Evolutionary conservation across 345 rosid species (phyloP).

Genomic region (Gynandropsis gynandra): DNA sequence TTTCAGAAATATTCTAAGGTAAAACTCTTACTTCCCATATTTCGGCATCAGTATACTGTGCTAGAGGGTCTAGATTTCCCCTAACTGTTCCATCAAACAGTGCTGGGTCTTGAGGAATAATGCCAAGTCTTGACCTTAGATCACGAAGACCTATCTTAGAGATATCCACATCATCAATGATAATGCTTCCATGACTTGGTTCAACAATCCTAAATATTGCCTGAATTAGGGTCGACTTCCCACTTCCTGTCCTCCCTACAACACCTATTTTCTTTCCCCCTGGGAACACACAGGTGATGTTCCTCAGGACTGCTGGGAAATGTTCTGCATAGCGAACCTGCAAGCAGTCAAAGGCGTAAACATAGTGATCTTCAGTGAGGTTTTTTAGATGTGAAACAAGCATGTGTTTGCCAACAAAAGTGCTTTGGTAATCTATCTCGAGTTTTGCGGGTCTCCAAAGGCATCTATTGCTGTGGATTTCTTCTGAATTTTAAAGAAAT

Average conservation of each 20-base stretch:
- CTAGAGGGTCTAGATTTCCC: slow-evolving; percentile 75
- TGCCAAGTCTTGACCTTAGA: slow-evolving; percentile 77
- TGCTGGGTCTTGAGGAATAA: slow-evolving; percentile 95
- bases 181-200: slow-evolving; percentile 74
- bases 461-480: neutral
- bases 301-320: slow-evolving; percentile 76
- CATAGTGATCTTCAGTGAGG: neutral
- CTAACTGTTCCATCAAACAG: slow-evolving; percentile 90
- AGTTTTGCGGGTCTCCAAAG: too few relatives aligned
- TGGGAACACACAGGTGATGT: slow-evolving; percentile 72
- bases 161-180: slow-evolving; percentile 68
- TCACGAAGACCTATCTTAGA: slow-evolving; percentile 85
- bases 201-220: slow-evolving; percentile 86
- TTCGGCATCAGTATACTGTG: slow-evolving; percentile 50
- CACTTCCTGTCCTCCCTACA: slow-evolving; percentile 95
- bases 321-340: slow-evolving; percentile 92
- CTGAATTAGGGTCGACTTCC: slow-evolving; percentile 88
- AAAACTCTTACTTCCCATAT: slow-evolving; percentile 64
- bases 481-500: neutral
- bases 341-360: slow-evolving; percentile 4
- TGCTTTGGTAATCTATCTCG: too few relatives aligned
- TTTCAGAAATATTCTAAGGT: neutral
- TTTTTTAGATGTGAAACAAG: neutral
- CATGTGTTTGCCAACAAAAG: neutral
- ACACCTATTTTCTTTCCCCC: slow-evolving; percentile 82